Evolutionary conservation across 1,139 yeast genomes (phyloP).

Genomic region (Yamadazyma sp.): DNA sequence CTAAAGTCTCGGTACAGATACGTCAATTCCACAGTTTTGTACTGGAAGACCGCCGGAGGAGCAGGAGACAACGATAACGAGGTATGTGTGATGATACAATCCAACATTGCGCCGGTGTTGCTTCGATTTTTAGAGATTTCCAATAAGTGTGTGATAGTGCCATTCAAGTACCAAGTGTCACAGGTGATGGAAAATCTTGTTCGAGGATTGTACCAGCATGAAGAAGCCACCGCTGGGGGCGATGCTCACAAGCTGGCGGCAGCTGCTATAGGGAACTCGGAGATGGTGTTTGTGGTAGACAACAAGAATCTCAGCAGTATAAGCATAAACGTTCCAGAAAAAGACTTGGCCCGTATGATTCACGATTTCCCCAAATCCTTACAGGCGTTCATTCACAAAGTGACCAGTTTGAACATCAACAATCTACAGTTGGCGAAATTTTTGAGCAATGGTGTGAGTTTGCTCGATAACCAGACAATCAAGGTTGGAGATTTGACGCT

Average conservation of each 20-base stretch:
- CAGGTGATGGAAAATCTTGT: slow-evolving; percentile 2
- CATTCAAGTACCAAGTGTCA: neutral
- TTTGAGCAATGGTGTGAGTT: slow-evolving; percentile 10
- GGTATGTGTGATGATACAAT: slow-evolving; percentile 2
- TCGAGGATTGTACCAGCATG: slow-evolving; percentile 7
- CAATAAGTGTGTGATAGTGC: slow-evolving; percentile 7
- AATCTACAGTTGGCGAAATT: slow-evolving; percentile 23
- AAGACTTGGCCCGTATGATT: slow-evolving; percentile 18
- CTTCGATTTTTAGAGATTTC: slow-evolving; percentile 5
- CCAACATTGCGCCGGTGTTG: slow-evolving; percentile 2
- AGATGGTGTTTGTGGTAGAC: slow-evolving; percentile 15
- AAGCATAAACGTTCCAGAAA: slow-evolving; percentile 23
- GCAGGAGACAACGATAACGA: neutral
- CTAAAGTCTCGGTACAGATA: neutral
- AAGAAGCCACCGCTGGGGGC: neutral
- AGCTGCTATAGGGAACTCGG: slow-evolving; percentile 16
- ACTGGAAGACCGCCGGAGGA: neutral
- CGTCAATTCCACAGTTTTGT: slow-evolving; percentile 1
- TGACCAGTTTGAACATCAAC: slow-evolving; percentile 22
- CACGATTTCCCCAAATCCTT: slow-evolving; percentile 11
- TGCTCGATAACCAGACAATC: neutral
- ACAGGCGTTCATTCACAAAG: slow-evolving; percentile 18
- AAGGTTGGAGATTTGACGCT: neutral
- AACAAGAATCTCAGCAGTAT: slow-evolving; percentile 21
- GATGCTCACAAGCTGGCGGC: neutral